Base-by-base conservation (phyloP, 179 eudicot genomes). In the Corrigiola litoralis region DNA sequence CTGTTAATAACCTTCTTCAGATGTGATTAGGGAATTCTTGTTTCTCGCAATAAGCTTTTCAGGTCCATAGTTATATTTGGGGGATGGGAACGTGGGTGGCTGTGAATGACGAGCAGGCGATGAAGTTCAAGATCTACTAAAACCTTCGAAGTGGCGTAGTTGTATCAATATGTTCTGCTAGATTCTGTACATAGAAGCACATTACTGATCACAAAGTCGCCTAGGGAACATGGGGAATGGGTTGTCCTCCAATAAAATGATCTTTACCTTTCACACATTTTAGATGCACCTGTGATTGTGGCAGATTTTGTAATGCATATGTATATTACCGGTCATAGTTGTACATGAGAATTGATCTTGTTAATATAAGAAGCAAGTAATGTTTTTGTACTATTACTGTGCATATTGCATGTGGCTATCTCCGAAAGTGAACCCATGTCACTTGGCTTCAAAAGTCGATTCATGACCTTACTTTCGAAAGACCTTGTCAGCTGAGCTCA, bases 1-100 rank as follows among this genome's bases (percentile, higher is more conserved):
- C 97, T 66, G 95, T 95, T 61, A 95, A 95, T 85, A 95, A 95
- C 83, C 97, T 95, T 74, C 94, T 95, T 75, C 99, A 91, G 73
- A 83, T 88, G 92, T 88, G 82, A 94, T 62, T 45, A 52, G 41
- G 60, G 63, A 51, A 54, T 49, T 63, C 24, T 56, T 34, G 63
- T 61, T 48, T 42, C 45, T 53, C 63, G 32, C 36, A 46, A 59
- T 58, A 54, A 71, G 48, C 66, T 52, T 36, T 63, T 64, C 45
- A 29, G 63, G 28, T 28, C 63, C 51, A 29, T 33, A 3, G 58
- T 34, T 7, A 27, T 42, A 34, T 38, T 50, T 18, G 2, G 42
- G 28, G 8, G 37, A 23, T 41, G n/a, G n/a, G n/a, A n/a, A n/a
- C n/a, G 18, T 57, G 28, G 54, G 27, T 32, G 23, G 12, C 18